These are phyloP conservation scores for Gracilaria caudata DNA, from an alignment of 23 red algal species.

Conservation along the genomic window DNA sequence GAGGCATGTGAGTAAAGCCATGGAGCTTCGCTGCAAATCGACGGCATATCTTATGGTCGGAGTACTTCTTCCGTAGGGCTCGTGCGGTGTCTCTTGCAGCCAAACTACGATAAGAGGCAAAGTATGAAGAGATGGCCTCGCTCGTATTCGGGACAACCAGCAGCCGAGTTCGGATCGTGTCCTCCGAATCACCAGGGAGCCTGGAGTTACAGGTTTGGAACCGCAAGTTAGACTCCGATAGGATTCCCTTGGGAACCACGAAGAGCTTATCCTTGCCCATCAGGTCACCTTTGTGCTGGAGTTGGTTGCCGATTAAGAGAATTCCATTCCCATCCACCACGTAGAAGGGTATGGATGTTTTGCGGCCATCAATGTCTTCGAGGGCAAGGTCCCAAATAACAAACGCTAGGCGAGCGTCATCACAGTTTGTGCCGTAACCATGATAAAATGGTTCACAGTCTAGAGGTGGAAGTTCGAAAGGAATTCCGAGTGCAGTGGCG, in stretches of 20 bases:
- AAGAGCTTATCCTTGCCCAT: constrained; percentile 2
- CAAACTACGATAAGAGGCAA: background rate
- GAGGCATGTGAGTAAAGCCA: constrained; percentile 14
- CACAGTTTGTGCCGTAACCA: constrained; percentile 29
- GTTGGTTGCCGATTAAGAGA: constrained; percentile 7
- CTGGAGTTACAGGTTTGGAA: constrained; percentile 19
- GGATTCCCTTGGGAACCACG: background rate
- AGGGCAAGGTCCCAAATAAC: constrained; percentile 22
- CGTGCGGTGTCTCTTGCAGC: background rate
- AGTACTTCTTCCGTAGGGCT: background rate
- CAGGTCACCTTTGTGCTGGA: constrained; percentile 23
- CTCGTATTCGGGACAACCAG: constrained; percentile 18
- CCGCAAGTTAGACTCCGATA: background rate
- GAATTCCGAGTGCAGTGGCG: background rate
- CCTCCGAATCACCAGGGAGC: background rate
- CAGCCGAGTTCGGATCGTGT: constrained; percentile 4
- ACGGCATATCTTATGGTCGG: background rate
- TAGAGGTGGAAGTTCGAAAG: constrained; percentile 18
- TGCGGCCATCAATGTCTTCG: background rate
- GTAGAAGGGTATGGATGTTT: constrained; percentile 21
- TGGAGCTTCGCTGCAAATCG: constrained; percentile 32
- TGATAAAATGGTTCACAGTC: constrained; percentile 17
- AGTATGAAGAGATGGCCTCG: constrained; percentile 6
- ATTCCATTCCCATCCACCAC: constrained; percentile 24
- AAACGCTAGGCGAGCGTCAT: constrained; percentile 9